phyloP scores from a whole-genome alignment of 768 basidiomycete species.

The Mycena filopes region DNA sequence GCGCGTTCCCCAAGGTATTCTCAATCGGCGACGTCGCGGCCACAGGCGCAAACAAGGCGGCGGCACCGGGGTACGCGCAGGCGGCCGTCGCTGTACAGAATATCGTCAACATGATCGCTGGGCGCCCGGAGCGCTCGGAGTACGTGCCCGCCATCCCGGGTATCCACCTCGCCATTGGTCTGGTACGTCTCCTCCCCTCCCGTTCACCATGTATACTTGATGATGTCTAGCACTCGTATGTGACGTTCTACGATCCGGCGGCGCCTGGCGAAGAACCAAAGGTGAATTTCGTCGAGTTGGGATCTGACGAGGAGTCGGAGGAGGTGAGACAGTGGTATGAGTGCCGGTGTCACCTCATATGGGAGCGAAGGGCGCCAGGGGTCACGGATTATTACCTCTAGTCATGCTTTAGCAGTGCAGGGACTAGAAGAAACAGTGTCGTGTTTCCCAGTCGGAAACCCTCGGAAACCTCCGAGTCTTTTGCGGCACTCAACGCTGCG shows the following conservation, averaged over 20 bases:
- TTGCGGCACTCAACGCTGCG: too few species aligned
- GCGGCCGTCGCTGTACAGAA: conserved; percentile 53
- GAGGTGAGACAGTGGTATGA: conserved; percentile 25
- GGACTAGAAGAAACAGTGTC: too few species aligned
- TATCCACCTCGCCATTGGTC: conserved; percentile 57
- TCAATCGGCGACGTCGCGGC: conserved; percentile 61
- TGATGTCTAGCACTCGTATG: conserved; percentile 34
- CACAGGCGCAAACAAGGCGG: conserved; percentile 58
- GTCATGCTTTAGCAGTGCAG: too few species aligned
- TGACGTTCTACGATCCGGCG: conserved; percentile 36
- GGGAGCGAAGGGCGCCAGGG: conserved; percentile 37
- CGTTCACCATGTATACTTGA: too few species aligned
- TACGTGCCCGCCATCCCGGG: conserved; percentile 46
- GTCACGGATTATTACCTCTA: conserved; percentile 23
- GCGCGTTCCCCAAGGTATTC: conserved; percentile 49
- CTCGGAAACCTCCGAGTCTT: too few species aligned
- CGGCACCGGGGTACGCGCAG: conserved; percentile 51
- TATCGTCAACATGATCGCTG: conserved; percentile 47
- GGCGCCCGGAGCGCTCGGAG: conserved; percentile 36
- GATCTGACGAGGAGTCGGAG: conserved; percentile 6
- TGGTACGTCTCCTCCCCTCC: conserved; percentile 36
- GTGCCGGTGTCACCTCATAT: conserved; percentile 29
- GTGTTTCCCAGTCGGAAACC: too few species aligned
- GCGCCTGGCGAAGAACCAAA: conserved; percentile 25
- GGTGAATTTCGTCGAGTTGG: conserved; percentile 21